Evolutionary conservation across 192 early-diverging fungal species (phyloP).

Genomic region (Entomortierella lignicola): DNA sequence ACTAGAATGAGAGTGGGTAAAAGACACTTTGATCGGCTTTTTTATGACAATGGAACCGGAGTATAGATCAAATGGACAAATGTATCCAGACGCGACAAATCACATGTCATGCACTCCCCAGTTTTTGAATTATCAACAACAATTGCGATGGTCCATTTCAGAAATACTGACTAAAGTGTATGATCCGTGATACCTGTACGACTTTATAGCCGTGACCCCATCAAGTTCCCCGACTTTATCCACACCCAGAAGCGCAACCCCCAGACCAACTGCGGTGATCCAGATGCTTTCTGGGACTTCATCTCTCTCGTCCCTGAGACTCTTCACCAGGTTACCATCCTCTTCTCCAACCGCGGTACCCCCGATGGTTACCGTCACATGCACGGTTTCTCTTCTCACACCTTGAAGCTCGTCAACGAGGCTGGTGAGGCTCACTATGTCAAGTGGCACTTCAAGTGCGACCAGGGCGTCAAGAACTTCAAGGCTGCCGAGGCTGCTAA

Average conservation of each 20-base stretch:
- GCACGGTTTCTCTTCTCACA: slow-evolving; percentile 65
- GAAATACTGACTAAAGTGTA: slow-evolving; percentile 22
- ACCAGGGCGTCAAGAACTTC: slow-evolving; percentile 70
- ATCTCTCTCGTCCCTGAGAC: slow-evolving; percentile 72
- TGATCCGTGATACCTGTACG: neutral
- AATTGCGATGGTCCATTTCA: neutral
- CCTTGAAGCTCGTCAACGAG: slow-evolving; percentile 65
- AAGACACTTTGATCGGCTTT: too few species aligned
- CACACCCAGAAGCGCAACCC: slow-evolving; percentile 75
- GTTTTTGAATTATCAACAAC: neutral
- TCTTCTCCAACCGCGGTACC: slow-evolving; percentile 70
- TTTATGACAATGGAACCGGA: too few species aligned
- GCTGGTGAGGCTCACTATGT: slow-evolving; percentile 66
- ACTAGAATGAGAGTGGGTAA: too few species aligned
- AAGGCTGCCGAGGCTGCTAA: slow-evolving; percentile 62
- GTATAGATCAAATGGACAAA: neutral
- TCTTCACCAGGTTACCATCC: slow-evolving; percentile 68
- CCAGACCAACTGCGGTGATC: slow-evolving; percentile 61
- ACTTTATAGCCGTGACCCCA: slow-evolving; percentile 55
- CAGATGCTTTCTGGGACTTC: slow-evolving; percentile 73
- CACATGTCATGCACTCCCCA: slow-evolving; percentile 13
- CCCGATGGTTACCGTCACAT: slow-evolving; percentile 67
- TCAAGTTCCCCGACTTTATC: slow-evolving; percentile 68
- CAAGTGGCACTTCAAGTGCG: slow-evolving; percentile 73
- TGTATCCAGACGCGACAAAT: slow-evolving; percentile 9